phyloP scores from a whole-genome alignment of 805 yeast genomes.

The Ogataea thermomethanolica region DNA sequence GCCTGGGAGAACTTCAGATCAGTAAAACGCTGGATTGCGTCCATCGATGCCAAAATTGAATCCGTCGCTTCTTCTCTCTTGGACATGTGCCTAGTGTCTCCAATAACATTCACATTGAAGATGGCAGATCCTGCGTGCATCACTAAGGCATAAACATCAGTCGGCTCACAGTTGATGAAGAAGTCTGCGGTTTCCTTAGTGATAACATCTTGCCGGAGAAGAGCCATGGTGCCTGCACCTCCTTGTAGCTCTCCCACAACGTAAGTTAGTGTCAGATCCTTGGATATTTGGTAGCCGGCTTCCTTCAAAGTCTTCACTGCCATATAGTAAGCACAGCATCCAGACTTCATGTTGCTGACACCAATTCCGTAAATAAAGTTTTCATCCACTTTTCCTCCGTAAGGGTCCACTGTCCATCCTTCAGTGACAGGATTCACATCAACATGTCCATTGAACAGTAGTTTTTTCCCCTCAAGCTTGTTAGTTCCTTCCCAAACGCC shows the following conservation, averaged over 20 bases:
- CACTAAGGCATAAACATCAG: constrained; percentile 29
- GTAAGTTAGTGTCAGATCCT: constrained; percentile 29
- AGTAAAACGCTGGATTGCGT: constrained; percentile 26
- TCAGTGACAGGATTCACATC: constrained; percentile 33
- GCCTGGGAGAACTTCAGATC: constrained; percentile 28
- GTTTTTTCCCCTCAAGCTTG: constrained; percentile 18
- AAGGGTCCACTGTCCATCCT: constrained; percentile 34
- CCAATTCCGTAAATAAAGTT: constrained; percentile 32
- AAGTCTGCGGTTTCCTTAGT: constrained; percentile 28
- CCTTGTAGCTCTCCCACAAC: constrained; percentile 31
- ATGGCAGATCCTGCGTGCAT: constrained; percentile 34
- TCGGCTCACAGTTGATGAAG: constrained; percentile 33
- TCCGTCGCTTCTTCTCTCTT: constrained; percentile 34
- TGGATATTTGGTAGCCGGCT: constrained; percentile 29
- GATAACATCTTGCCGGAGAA: constrained; percentile 23
- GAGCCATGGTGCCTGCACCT: constrained; percentile 31
- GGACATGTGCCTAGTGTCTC: constrained; percentile 33
- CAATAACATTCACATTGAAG: constrained; percentile 28
- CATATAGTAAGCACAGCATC: constrained; percentile 33
- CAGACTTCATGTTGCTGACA: constrained; percentile 33
- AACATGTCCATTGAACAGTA: constrained; percentile 33
- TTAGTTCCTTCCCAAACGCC: constrained; percentile 32
- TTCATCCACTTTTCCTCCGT: constrained; percentile 26
- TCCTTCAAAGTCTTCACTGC: constrained; percentile 30
- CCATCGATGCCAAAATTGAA: constrained; percentile 30